These are phyloP conservation scores for Umbelopsis ramanniana DNA, from an alignment of 192 early-diverging fungal species.

Conservation along the genomic window DNA sequence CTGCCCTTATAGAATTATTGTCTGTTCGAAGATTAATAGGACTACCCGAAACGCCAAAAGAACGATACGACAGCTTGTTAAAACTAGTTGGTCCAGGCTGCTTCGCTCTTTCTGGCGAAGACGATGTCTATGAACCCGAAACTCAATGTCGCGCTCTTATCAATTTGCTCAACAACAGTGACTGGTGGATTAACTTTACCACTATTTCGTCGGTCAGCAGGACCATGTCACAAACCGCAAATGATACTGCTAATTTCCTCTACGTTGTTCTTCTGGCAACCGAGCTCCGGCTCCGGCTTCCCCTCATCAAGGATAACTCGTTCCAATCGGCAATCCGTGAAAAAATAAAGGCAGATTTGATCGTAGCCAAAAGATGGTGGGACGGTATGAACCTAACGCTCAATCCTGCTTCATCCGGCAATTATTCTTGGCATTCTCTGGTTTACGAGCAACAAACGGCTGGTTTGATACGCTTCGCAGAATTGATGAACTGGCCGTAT, in stretches of 20 bases:
- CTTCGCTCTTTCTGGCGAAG: background rate
- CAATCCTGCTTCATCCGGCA: background rate
- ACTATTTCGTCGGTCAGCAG: background rate
- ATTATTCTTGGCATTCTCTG: background rate
- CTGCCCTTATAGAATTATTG: background rate
- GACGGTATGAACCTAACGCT: background rate
- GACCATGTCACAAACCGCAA: background rate
- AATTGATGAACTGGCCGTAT: background rate
- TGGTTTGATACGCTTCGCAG: background rate
- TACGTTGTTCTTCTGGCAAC: background rate
- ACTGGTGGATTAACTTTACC: background rate
- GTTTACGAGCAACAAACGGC: background rate
- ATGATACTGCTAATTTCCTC: background rate
- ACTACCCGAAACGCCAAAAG: background rate
- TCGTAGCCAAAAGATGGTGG: background rate
- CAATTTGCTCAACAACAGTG: background rate
- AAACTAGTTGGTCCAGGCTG: background rate
- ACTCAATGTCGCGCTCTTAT: background rate
- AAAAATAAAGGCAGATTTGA: background rate
- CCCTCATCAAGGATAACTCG: background rate
- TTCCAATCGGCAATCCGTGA: background rate
- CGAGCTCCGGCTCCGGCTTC: background rate
- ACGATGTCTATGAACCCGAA: background rate
- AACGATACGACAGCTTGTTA: background rate
- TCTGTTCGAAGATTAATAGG: background rate